These are phyloP conservation scores for Ceratocystis papillata DNA, from an alignment of 2,329 filamentous ascomycete species.

Conservation along the genomic window DNA sequence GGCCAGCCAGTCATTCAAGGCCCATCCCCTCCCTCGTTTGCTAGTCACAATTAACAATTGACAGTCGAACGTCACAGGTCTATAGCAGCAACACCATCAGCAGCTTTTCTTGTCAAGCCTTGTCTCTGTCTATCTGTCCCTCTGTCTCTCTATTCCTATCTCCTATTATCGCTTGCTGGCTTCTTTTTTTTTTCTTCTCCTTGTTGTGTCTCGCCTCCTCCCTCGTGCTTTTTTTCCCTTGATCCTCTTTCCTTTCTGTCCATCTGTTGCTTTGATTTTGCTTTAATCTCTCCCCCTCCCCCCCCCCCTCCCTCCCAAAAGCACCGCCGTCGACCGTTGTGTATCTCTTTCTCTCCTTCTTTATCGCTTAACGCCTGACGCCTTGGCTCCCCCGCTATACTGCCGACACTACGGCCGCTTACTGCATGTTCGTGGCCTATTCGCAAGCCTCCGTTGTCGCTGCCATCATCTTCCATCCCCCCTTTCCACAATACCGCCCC, in stretches of 20 bases:
- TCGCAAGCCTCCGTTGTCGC: no score
- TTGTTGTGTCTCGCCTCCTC: neutral
- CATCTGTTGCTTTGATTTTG: neutral
- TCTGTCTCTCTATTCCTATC: neutral
- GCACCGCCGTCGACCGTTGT: no score
- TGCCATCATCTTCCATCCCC: neutral
- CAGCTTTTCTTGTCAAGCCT: neutral
- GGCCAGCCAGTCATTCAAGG: conserved; percentile 20
- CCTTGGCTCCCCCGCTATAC: no score
- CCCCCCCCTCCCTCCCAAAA: neutral
- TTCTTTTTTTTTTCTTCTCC: conserved; percentile 7
- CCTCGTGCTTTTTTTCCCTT: conserved; percentile 11
- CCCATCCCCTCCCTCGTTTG: conserved; percentile 17
- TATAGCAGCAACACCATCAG: no score
- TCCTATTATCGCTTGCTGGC: conserved; percentile 9
- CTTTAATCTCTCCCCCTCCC: neutral
- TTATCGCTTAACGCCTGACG: no score
- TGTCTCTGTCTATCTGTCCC: neutral
- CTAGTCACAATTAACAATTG: conserved; percentile 1
- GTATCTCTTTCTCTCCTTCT: no score
- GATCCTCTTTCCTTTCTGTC: neutral
- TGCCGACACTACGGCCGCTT: no score
- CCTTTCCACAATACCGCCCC: neutral
- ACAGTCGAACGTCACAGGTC: no score
- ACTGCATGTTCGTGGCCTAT: no score